Percentiles rank a stretch among this genome's conserved stretches.
phyloP scores from a whole-genome alignment of 2,329 filamentous ascomycete genomes.

The Fusarium sp. region DNA sequence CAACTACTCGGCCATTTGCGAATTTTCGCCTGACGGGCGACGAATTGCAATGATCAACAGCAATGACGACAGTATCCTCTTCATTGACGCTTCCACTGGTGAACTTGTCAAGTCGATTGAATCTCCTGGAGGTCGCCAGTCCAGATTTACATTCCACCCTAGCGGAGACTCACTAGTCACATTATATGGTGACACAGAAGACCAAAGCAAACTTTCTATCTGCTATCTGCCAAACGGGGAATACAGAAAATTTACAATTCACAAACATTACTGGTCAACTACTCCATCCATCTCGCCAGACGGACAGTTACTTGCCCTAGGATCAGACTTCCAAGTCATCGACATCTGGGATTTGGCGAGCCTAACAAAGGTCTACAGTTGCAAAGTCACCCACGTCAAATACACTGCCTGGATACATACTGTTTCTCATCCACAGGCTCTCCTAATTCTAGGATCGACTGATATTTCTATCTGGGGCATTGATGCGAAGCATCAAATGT shows the following conservation, averaged over 20 bases:
- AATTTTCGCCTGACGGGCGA: not conserved
- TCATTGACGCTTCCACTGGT: not conserved
- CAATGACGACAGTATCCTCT: accelerated
- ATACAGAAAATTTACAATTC: too few species aligned
- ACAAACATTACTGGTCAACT: accelerated
- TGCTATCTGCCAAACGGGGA: accelerated
- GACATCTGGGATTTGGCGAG: not conserved
- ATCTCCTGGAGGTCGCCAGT: accelerated
- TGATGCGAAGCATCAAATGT: accelerated
- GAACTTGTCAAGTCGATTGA: accelerated
- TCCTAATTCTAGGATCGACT: accelerated
- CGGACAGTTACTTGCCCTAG: not conserved
- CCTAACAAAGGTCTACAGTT: too few species aligned
- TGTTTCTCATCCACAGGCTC: accelerated
- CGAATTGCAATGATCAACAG: accelerated
- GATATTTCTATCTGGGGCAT: not conserved
- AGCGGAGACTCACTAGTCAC: not conserved
- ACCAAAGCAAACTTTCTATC: accelerated
- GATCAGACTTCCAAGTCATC: accelerated
- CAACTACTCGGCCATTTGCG: too few species aligned
- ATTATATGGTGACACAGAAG: accelerated
- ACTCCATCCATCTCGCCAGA: accelerated
- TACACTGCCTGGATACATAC: too few species aligned
- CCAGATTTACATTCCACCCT: accelerated
- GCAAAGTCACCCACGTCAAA: too few species aligned